Evolutionary conservation across 1,284 basidiomycete species (phyloP).

Genomic region (Albatrellus sp.): DNA sequence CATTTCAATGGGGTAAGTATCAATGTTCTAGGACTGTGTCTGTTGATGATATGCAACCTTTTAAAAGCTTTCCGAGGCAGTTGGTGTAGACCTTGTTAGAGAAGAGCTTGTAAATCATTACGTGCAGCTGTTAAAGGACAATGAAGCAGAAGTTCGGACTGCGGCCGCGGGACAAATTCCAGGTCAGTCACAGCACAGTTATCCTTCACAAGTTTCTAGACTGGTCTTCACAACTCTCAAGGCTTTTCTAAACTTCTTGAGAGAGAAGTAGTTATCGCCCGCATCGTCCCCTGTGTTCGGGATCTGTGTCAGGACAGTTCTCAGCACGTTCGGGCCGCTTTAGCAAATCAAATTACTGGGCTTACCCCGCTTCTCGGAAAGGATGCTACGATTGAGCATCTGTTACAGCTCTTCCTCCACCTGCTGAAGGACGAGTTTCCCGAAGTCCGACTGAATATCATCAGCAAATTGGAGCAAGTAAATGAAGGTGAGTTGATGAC

Average conservation of each 20-base stretch:
- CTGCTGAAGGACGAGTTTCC: slow-evolving; percentile 98
- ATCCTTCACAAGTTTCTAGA: slow-evolving; percentile 2
- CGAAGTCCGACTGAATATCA: slow-evolving; percentile 95
- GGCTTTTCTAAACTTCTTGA: slow-evolving; percentile 94
- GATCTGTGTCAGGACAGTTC: slow-evolving; percentile 91
- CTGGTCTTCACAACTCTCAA: slow-evolving; percentile 21
- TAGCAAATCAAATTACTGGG: slow-evolving; percentile 96
- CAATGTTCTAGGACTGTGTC: neutral
- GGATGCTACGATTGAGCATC: slow-evolving; percentile 91
- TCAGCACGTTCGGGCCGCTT: slow-evolving; percentile 94
- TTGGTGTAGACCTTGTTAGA: slow-evolving; percentile 83
- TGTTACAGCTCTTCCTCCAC: slow-evolving; percentile 94
- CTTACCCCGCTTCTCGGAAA: slow-evolving; percentile 91
- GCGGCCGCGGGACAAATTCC: slow-evolving; percentile 95
- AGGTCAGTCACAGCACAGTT: slow-evolving; percentile 36
- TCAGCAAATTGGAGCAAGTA: slow-evolving; percentile 96
- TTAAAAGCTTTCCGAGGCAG: slow-evolving; percentile 75
- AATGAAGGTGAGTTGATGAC: slow-evolving; percentile 60
- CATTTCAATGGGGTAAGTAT: slow-evolving; percentile 84
- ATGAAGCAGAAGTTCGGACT: slow-evolving; percentile 97
- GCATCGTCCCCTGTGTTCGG: slow-evolving; percentile 92
- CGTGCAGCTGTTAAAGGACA: slow-evolving; percentile 92
- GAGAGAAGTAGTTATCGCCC: slow-evolving; percentile 86
- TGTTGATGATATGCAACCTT: too few species aligned
- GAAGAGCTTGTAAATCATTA: slow-evolving; percentile 93